Conservation (phyloP, 1,139 yeast genomes). For the Kodamaea sp. region DNA sequence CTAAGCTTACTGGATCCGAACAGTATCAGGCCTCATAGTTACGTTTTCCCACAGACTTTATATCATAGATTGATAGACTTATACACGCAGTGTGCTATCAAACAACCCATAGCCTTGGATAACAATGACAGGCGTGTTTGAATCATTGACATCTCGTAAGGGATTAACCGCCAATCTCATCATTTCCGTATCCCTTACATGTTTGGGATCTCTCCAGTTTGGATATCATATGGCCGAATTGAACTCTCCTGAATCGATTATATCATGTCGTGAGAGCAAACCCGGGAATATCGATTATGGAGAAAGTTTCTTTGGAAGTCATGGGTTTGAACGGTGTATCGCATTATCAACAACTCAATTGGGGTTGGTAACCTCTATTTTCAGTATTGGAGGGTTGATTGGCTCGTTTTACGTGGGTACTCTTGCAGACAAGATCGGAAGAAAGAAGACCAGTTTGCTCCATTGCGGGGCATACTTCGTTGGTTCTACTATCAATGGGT, state of each 20-base stretch:
- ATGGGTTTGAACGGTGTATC: slow-evolving; percentile 50
- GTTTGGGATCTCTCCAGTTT: slow-evolving; percentile 49
- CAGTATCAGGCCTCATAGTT: too few relatives aligned
- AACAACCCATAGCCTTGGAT: too few relatives aligned
- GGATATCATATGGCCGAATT: slow-evolving; percentile 55
- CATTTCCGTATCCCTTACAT: slow-evolving; percentile 35
- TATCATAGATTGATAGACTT: too few relatives aligned
- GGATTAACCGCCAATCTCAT: slow-evolving; percentile 28
- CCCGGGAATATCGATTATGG: slow-evolving; percentile 36
- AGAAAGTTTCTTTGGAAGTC: slow-evolving; percentile 40
- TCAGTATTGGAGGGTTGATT: slow-evolving; percentile 81
- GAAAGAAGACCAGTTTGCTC: slow-evolving; percentile 57
- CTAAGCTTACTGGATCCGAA: too few relatives aligned
- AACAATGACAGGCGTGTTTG: too few relatives aligned
- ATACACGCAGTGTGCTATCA: too few relatives aligned
- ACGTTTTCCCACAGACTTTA: too few relatives aligned
- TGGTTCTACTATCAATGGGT: slow-evolving; percentile 70
- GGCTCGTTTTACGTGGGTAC: slow-evolving; percentile 76
- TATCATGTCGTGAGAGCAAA: slow-evolving; percentile 34
- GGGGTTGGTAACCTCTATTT: slow-evolving; percentile 82
- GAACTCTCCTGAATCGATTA: slow-evolving; percentile 46
- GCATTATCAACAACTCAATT: slow-evolving; percentile 62
- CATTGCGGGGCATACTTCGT: slow-evolving; percentile 57
- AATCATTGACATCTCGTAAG: slow-evolving; percentile 1
- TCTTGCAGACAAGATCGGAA: slow-evolving; percentile 69